Base-by-base conservation (phyloP, 441 rosid genomes). In the Theobroma grandiflorum region DNA sequence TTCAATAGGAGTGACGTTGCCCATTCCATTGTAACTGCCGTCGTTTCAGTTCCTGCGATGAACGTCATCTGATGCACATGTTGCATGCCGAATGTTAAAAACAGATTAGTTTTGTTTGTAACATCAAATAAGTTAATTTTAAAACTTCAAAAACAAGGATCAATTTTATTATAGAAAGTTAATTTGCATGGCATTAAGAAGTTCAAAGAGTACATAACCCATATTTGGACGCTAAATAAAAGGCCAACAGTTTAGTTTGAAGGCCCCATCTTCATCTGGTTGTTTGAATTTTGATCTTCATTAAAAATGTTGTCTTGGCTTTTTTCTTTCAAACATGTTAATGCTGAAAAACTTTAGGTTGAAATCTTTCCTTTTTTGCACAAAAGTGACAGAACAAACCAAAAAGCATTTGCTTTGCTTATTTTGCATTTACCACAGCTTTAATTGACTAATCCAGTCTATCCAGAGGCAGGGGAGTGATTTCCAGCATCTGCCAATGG, bases 21-120 rank as follows among this genome's bases (percentile, higher is more conserved):
- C 83, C 83, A 81, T 62, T 81, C 89, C 88, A 90, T 87, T 72
- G 61, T 84, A 79, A 83, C 86, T 77, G 57, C n/a, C 10, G 83
- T 49, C 1, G 77, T 61, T 22, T 76, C 83, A 0, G 58, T 61
- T n/a, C 80, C 83, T 12, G 83, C 83, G 6, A 14, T 10, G 45
- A 71, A 37, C 63, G 70, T 16, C 0, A 8, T 43, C 78, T 77
- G 66, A 69, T 69, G 38, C 55, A 35, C n/a, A 22, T 47, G 18
- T 68, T 22, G 37, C 53, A 20, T 8, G 7, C 26, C 26, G 8
- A 45, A n/a, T 43, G 18, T 43, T 67, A 67, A 67, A 67, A 43
- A 9, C 53, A 10, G 52, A 66, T 37, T 62, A 5, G 14, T 5
- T 6, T 6, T 53, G 59, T 14, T 37, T 4, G 14, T 7, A 65